Base-by-base conservation (phyloP, 768 basidiomycete genomes). In the Amanita exitialis region DNA sequence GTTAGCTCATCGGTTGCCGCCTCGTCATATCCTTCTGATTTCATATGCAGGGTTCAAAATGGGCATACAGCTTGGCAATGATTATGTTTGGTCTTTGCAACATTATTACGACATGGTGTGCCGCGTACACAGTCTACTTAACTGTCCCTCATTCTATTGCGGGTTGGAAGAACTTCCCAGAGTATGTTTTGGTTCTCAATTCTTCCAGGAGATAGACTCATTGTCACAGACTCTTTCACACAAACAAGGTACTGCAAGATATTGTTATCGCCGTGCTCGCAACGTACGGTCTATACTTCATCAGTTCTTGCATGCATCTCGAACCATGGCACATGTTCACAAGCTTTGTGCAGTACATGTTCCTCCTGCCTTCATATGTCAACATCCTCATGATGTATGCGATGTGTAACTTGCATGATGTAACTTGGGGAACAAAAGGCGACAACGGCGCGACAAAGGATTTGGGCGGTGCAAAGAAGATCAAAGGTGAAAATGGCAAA, bases 251-350 rank as follows among this genome's bases (percentile, higher is more conserved):
- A 1, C 79, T 94, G 62, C 80, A 86, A 54, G 85, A 93, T 58
- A 93, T 96, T 61, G 79, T 87, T 38, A 81, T 89, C 53, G 90
- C 86, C 46, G 70, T 94, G 52, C 68, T 80, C 56, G 77, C 82
- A 59, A 83, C 91, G 52, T 85, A 87, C 69, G 77, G 86, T 64
- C 75, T 92, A 55, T 98, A 91, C 74, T 76, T 96, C 61, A 67
- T 95, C 60, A 78, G 84, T 53, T 90, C 87, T 6, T 68, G 95
- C 65, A 81, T 98, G 69, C 90, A 94, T 59, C 67, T 91, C 34
- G 94, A 98, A 63, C 94, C 93, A 0, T 95, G 92, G 91, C 94
- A 97, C 75, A 87, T 97, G 80, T 78, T 97, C 67, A 95, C 94
- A 10, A 90, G 83, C 51, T 92, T 94, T 74, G 61, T 82, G 43